Conservation (phyloP, 768 basidiomycete species). For the Piloderma croceum region DNA sequence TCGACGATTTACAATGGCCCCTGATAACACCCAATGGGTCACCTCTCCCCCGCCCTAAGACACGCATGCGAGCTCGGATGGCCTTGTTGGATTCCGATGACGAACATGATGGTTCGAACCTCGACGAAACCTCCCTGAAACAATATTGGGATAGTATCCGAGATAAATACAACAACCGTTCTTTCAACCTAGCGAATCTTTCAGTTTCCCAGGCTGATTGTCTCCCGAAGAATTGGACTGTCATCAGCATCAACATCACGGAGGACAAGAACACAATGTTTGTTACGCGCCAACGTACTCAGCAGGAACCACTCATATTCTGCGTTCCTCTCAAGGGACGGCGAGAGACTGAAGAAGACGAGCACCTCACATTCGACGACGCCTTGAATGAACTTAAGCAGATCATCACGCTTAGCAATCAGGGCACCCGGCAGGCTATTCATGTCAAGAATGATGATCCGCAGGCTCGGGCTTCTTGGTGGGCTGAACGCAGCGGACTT, state of each 20-base stretch:
- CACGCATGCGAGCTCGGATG: slow-evolving; percentile 12
- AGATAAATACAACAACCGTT: slow-evolving; percentile 46
- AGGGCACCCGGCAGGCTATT: slow-evolving; percentile 66
- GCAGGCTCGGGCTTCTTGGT: slow-evolving; percentile 73
- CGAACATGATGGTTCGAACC: slow-evolving; percentile 26
- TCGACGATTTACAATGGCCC: slow-evolving; percentile 78
- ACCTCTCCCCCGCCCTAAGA: slow-evolving; percentile 26
- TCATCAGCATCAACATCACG: slow-evolving; percentile 78
- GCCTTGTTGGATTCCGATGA: slow-evolving; percentile 19
- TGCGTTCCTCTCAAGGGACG: slow-evolving; percentile 84
- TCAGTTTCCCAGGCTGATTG: slow-evolving; percentile 35
- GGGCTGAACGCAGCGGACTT: slow-evolving; percentile 72
- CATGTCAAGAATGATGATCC: slow-evolving; percentile 63
- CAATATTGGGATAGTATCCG: slow-evolving; percentile 61
- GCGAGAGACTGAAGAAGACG: slow-evolving; percentile 66
- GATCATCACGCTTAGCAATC: slow-evolving; percentile 76
- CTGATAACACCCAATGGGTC: slow-evolving; percentile 41
- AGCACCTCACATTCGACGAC: slow-evolving; percentile 67
- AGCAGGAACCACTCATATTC: slow-evolving; percentile 66
- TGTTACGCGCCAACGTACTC: slow-evolving; percentile 68
- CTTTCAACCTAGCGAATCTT: slow-evolving; percentile 36
- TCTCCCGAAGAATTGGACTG: slow-evolving; percentile 76
- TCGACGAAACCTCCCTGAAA: slow-evolving; percentile 30
- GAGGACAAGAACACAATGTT: slow-evolving; percentile 81
- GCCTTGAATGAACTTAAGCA: slow-evolving; percentile 70